These are phyloP conservation scores for Centaurea solstitialis DNA, from an alignment of 129 eudicot species.

Conservation along the genomic window DNA sequence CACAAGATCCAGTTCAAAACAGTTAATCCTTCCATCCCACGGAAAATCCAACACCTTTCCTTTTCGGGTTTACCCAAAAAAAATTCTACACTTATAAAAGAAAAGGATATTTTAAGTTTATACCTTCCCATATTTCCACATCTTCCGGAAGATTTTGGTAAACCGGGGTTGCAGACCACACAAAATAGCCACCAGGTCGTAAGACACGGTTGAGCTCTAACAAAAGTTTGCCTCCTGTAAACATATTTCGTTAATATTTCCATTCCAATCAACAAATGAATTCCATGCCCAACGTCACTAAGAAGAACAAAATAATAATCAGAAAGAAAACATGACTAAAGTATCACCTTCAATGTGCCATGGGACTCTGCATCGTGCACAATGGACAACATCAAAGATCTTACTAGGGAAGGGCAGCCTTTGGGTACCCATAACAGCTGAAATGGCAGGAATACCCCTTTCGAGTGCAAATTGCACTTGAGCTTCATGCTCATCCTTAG, in stretches of 20 bases:
- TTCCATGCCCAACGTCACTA: neutral
- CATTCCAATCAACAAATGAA: neutral
- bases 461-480: slow-evolving; percentile 75
- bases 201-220: slow-evolving; percentile 67
- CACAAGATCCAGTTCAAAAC: slow-evolving; percentile 16
- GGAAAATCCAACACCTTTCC: neutral
- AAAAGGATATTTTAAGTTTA: neutral
- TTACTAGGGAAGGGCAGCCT: slow-evolving; percentile 62
- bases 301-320: neutral
- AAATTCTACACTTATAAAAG: neutral
- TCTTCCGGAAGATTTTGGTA: slow-evolving; percentile 52
- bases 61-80: neutral
- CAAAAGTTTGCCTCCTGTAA: slow-evolving; percentile 64
- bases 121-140: slow-evolving; percentile 68
- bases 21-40: neutral
- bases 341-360: slow-evolving; percentile 73
- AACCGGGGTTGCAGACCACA: slow-evolving; percentile 87
- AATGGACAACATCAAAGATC: slow-evolving; percentile 62
- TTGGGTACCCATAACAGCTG: slow-evolving; percentile 73
- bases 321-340: neutral
- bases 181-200: slow-evolving; percentile 75
- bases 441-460: slow-evolving; percentile 75
- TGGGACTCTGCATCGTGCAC: slow-evolving; percentile 80
- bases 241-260: slow-evolving; percentile 4
- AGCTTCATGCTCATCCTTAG: slow-evolving; percentile 81